Base-by-base conservation (phyloP, 192 early-diverging fungal genomes). In the Coemansia sp. region DNA sequence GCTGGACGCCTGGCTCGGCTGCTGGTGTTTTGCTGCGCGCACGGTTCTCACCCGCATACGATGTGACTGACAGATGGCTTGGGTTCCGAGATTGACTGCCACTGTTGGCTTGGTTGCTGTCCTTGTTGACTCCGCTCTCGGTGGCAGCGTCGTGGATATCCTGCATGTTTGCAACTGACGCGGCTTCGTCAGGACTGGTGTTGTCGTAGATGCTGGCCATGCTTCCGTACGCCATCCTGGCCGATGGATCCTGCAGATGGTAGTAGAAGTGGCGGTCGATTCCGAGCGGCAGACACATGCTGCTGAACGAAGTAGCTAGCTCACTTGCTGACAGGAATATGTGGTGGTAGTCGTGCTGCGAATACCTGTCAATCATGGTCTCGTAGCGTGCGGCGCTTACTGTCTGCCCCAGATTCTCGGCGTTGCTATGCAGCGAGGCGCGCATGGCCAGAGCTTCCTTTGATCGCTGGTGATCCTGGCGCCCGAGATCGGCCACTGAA, bases 311-410 rank as follows among this genome's bases (percentile, higher is more conserved):
- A 19, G 62, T 49, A 4, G 78, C 61, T 37, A 80, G 63, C 19
- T 65, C 58, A 48, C 39, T 63, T 2, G 69, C 58, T 36, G 58
- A 61, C 11, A 65, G 52, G 18, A 80, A 80, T 16, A 80, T 74
- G 13, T 39, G 57, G 66, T 70, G 72, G 54, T 74, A 74, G 41
- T 80, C 78, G 37, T 68, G 19, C 67, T 80, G 78, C 43, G 78
- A 74, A 47, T 74, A 80, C 63, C 78, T 46, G 43, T 74, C 78
- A 10, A 80, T 71, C 6, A 61, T 80, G 7, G 62, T 68, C 39
- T 80, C 72, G 63, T 80, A 80, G 5, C 72, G 61, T 7, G 78
- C 71, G 2, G 72, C 78, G 47, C 78, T 72, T n/a, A 80, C 78
- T 1, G 65, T 54, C 10, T 68, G 72, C 0, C 78, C 78, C 47